Evolutionary conservation across 495 filamentous ascomycete genomes (phyloP).

Genomic region (Aspergillus incahuasiensis): DNA sequence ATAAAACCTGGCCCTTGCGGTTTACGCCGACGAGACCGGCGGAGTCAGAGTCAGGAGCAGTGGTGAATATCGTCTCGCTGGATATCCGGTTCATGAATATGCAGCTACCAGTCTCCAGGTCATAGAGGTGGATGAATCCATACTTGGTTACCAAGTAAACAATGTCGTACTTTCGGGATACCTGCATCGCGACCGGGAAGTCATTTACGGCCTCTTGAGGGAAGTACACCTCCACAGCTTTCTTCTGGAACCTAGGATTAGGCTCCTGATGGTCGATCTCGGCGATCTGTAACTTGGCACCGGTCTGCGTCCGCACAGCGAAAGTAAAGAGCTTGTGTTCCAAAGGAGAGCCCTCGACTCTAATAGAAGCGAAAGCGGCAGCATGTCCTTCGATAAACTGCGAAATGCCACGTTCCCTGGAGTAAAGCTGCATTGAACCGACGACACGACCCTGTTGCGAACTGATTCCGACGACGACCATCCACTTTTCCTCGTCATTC

Average conservation of each 20-base stretch:
- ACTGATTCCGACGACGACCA: slow-evolving; percentile 94
- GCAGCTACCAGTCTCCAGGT: slow-evolving; percentile 92
- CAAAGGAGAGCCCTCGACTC: slow-evolving; percentile 79
- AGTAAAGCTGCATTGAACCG: slow-evolving; percentile 95
- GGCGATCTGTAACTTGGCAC: slow-evolving; percentile 95
- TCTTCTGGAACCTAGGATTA: slow-evolving; percentile 87
- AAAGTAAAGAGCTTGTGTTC: slow-evolving; percentile 97
- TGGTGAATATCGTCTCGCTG: slow-evolving; percentile 97
- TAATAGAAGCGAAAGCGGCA: slow-evolving; percentile 85
- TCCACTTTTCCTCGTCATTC: slow-evolving; percentile 95
- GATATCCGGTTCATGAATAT: slow-evolving; percentile 99
- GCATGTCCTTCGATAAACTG: slow-evolving; percentile 98
- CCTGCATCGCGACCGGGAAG: slow-evolving; percentile 97
- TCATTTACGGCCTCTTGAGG: slow-evolving; percentile 90
- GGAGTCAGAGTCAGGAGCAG: slow-evolving; percentile 75
- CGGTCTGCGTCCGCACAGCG: slow-evolving; percentile 78
- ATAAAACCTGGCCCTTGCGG: slow-evolving; percentile 91
- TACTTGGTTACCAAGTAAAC: slow-evolving; percentile 98
- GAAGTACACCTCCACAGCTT: slow-evolving; percentile 96
- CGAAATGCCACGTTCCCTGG: slow-evolving; percentile 90
- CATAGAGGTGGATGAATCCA: slow-evolving; percentile 97
- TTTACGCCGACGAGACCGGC: slow-evolving; percentile 92
- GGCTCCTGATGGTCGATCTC: slow-evolving; percentile 90
- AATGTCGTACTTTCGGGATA: slow-evolving; percentile 90
- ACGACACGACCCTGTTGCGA: slow-evolving; percentile 89